Base-by-base conservation (phyloP, 1,139 yeast genomes). In the Geotrichum citri-aurantii region DNA sequence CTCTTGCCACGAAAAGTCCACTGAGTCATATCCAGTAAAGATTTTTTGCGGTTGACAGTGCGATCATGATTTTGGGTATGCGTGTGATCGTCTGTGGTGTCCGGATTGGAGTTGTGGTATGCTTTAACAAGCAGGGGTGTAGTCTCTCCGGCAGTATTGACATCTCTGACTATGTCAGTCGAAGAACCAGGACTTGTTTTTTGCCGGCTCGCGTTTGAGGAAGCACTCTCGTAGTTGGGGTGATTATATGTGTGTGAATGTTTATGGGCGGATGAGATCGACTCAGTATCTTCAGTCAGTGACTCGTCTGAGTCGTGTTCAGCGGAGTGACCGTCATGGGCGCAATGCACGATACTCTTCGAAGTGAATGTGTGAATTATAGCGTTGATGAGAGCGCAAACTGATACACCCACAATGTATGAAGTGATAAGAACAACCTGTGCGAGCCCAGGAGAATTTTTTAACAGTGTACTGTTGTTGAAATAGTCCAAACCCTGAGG, bases 271-370 rank as follows among this genome's bases (percentile, higher is more conserved):
- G 63, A 66, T 23, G 58, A 61, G 46, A 59, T 53, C 7, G 58
- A 59, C 1, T 56, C 63, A 2, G 52, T 62, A 12, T 63, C 63
- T 26, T 60, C 59, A 60, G 54, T 63, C 23, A 44, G 77, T 66
- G 85, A 88, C 68, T 86, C 93, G 67, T 85, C 93, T 64, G 86
- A 93, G 63, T 77, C 81, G 54, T 64, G 59, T 50, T 63, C 61
- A 54, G 50, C 61, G 26, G 52, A 57, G 40, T 60, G 60, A 27
- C 62, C 73, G 17, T 66, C 78, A 66, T 91, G 97, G 19, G 83
- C 85, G 71, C 97, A 91, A 68, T 91, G 97, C 0, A 92, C 89
- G 31, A 92, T 81, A 33, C 95, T 85, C 67, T 88, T 89, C 60
- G 93, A 83, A 1, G 97, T 89, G 58, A 85, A 71, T 49, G 83